Base-by-base conservation (phyloP, 352 stramenopile species). In the Phytophthora pisi region DNA sequence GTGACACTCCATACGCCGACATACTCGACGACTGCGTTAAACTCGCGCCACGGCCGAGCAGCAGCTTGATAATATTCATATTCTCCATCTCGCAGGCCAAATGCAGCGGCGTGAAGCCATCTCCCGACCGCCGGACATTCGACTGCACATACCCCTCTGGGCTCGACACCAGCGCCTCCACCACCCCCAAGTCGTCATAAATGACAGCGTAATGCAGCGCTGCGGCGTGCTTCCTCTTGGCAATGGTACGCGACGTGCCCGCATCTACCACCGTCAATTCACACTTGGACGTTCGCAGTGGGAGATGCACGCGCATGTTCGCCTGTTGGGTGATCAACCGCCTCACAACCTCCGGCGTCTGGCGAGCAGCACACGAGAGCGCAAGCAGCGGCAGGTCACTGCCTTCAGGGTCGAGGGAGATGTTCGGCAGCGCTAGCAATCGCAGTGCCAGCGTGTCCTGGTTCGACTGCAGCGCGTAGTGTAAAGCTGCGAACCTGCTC, bases 161-260 rank as follows among this genome's bases (percentile, higher is more conserved):
- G 9, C 54, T 70, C 0, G 24, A 30, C 11, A 89, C 59, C 1
- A 92, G 71, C 24, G 68, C 62, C 5, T 64, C 56, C 4, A 81
- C 78, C 13, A 90, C 71, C 1, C 53, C 65, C 3, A 74, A 16
- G 16, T 88, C 80, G 47, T 89, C 82, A 34, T 91, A 89, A 38
- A 89, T 76, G 24, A 90, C 82, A 3, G 84, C 82, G 23, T 88
- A 92, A 36, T 92, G 84, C 18, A 92, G 66, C 3, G 84, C 80
- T 0, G 82, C 63, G 0, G 79, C 77, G 20, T 92, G 78, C 43
- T 89, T 89, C 6, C 73, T 61, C 4, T 62, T 69, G 1, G 68
- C 57, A 20, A 78, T 65, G 28, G 38, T 77, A 43, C 54, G 72
- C 8, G 47, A 61, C 40, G 62, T 68, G 10, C 50, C 34, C 10